Conservation (phyloP, 1,284 basidiomycete genomes). For the Coniferiporia sulphurascens region DNA sequence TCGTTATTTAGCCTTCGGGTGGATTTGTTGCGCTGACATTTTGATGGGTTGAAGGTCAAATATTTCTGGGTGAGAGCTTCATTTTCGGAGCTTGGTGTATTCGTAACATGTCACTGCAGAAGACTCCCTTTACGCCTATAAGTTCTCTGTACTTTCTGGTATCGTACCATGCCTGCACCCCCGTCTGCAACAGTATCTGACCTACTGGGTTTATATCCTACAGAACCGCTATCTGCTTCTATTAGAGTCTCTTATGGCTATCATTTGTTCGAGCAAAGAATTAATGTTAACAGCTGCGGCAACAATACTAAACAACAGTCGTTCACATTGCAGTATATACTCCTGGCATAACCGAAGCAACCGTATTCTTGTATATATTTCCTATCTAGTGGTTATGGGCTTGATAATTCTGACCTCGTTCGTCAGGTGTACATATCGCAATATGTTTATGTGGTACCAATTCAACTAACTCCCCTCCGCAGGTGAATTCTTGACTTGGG, state of each 20-base stretch:
- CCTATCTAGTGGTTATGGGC: neutral
- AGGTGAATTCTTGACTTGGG: neutral
- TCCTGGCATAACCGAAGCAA: neutral
- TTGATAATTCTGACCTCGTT: neutral
- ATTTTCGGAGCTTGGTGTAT: neutral
- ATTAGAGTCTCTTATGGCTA: neutral
- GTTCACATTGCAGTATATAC: neutral
- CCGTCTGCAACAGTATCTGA: neutral
- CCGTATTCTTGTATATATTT: neutral
- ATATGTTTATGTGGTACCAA: neutral
- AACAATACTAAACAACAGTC: neutral
- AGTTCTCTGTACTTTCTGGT: neutral
- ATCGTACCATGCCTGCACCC: neutral
- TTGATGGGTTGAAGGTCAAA: neutral
- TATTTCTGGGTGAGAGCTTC: neutral
- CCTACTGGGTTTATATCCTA: neutral
- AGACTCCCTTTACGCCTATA: neutral
- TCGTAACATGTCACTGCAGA: neutral
- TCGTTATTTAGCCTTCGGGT: neutral
- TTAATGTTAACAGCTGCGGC: neutral
- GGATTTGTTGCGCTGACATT: neutral
- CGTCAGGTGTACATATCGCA: neutral
- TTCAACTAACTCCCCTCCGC: neutral
- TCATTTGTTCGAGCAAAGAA: neutral
- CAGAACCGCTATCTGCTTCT: neutral